Conservation (phyloP, 2,329 filamentous ascomycete species). For the Myriosclerotinia scirpicola region DNA sequence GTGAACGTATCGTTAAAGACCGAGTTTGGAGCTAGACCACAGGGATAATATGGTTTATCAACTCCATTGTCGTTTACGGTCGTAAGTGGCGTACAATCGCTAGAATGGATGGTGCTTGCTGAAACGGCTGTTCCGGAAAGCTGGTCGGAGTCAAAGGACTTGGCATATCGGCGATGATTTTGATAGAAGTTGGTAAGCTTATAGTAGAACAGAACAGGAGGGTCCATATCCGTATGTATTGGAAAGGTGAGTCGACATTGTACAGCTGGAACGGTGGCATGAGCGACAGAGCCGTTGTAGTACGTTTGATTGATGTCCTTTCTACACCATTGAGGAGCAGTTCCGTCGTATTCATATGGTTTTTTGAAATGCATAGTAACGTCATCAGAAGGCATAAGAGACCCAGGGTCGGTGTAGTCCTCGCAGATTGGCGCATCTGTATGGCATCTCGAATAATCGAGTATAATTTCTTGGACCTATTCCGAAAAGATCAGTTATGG, state of each 20-base stretch:
- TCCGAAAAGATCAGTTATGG: slow-evolving; percentile 9
- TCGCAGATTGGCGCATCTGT: slow-evolving; percentile 53
- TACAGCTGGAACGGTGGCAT: slow-evolving; percentile 43
- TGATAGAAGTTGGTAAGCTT: slow-evolving; percentile 97
- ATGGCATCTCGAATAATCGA: slow-evolving; percentile 85
- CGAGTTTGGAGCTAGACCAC: slow-evolving; percentile 94
- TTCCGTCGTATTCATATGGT: slow-evolving; percentile 39
- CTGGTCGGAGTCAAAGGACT: slow-evolving; percentile 81
- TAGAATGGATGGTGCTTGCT: slow-evolving; percentile 59
- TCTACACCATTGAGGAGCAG: slow-evolving; percentile 30
- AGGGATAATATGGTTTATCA: slow-evolving; percentile 81
- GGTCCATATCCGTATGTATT: slow-evolving; percentile 74
- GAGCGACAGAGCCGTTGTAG: slow-evolving; percentile 33
- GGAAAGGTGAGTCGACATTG: slow-evolving; percentile 74
- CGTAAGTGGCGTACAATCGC: slow-evolving; percentile 74
- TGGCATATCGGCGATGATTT: slow-evolving; percentile 95
- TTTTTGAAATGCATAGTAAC: slow-evolving; percentile 58
- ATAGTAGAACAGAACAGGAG: slow-evolving; percentile 92
- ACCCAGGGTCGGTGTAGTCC: slow-evolving; percentile 49
- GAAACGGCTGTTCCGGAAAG: slow-evolving; percentile 69
- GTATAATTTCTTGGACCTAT: slow-evolving; percentile 69
- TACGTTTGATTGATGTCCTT: slow-evolving; percentile 45
- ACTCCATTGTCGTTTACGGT: slow-evolving; percentile 49
- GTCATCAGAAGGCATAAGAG: slow-evolving; percentile 6
- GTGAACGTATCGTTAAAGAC: slow-evolving; percentile 91